A percentile compares a stretch with the other conserved stretches of the same genome.
Evolutionary conservation across 2,329 filamentous ascomycete species (phyloP).

Genomic region (Colletotrichum sp.): DNA sequence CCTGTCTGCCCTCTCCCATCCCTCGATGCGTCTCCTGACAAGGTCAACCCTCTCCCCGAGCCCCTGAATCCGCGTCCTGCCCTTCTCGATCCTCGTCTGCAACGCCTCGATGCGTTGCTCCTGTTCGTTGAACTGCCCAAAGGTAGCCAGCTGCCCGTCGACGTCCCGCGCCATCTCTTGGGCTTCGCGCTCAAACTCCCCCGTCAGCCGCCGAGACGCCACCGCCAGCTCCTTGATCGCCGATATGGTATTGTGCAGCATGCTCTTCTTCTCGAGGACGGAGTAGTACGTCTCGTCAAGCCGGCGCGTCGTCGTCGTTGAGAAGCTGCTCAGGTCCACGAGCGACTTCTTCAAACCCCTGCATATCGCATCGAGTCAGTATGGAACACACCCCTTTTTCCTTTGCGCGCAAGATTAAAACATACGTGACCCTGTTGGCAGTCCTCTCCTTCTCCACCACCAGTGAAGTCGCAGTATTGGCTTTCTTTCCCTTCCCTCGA

Average conservation of each 20-base stretch:
- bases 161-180: constrained; percentile 65
- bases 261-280: constrained; percentile 70
- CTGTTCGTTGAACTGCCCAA: constrained; percentile 69
- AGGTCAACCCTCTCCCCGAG: constrained; percentile 68
- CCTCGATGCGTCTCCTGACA: constrained; percentile 68
- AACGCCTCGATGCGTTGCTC: constrained; percentile 66
- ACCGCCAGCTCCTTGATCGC: constrained; percentile 71
- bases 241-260: constrained; percentile 67
- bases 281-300: constrained; percentile 79
- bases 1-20: constrained; percentile 69
- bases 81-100: constrained; percentile 64
- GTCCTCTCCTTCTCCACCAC: constrained; percentile 46
- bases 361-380: background rate
- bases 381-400: background rate
- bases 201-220: constrained; percentile 62
- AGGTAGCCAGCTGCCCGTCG: constrained; percentile 61
- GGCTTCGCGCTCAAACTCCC: constrained; percentile 64
- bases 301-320: constrained; percentile 65
- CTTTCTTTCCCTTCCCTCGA: constrained; percentile 23
- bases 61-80: constrained; percentile 62
- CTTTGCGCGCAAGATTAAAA: background rate
- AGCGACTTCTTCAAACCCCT: constrained; percentile 60
- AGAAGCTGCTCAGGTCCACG: constrained; percentile 60
- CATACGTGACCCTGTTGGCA: constrained; percentile 45
- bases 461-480: constrained; percentile 41